Evolutionary conservation across 1,284 basidiomycete genomes (phyloP).

Genomic region (Cystobasidium pallidum): DNA sequence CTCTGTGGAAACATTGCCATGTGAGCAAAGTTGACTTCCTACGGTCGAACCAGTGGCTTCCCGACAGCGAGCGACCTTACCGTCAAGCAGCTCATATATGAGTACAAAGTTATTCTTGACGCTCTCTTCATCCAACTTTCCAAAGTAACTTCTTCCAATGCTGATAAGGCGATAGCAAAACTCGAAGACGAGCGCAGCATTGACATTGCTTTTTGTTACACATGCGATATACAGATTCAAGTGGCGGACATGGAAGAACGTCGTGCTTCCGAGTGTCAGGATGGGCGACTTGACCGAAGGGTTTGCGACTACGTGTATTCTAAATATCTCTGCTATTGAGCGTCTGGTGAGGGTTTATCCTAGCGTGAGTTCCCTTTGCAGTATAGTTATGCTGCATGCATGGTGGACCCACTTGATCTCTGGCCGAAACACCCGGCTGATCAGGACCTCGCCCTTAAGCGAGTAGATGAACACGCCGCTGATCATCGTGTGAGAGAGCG

Average conservation of each 20-base stretch:
- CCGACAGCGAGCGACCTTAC: slow-evolving; percentile 60
- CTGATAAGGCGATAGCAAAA: slow-evolving; percentile 94
- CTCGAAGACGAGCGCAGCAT: slow-evolving; percentile 96
- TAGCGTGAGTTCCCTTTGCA: neutral
- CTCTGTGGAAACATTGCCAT: slow-evolving; percentile 62
- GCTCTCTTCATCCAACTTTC: slow-evolving; percentile 94
- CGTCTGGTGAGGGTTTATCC: slow-evolving; percentile 64
- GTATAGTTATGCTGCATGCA: neutral
- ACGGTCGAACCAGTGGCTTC: neutral
- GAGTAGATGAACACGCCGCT: slow-evolving; percentile 37
- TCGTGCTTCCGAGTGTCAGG: slow-evolving; percentile 92
- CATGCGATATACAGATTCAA: slow-evolving; percentile 94
- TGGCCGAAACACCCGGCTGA: slow-evolving; percentile 86
- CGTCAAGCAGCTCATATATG: slow-evolving; percentile 93
- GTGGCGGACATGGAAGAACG: slow-evolving; percentile 67
- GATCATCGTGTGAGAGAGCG: neutral
- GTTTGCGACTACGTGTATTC: slow-evolving; percentile 86
- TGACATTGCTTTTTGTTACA: slow-evolving; percentile 78
- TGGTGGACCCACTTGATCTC: slow-evolving; percentile 80
- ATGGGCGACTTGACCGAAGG: slow-evolving; percentile 95
- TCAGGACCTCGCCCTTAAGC: slow-evolving; percentile 71
- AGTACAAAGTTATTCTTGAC: slow-evolving; percentile 99
- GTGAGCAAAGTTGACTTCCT: too few relatives aligned
- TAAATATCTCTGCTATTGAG: slow-evolving; percentile 95
- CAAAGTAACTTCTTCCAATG: slow-evolving; percentile 92